A percentile compares a stretch with the other conserved stretches of the same genome.
Evolutionary conservation across 2,329 filamentous ascomycete species (phyloP).

Genomic region (Penicillium sp.): DNA sequence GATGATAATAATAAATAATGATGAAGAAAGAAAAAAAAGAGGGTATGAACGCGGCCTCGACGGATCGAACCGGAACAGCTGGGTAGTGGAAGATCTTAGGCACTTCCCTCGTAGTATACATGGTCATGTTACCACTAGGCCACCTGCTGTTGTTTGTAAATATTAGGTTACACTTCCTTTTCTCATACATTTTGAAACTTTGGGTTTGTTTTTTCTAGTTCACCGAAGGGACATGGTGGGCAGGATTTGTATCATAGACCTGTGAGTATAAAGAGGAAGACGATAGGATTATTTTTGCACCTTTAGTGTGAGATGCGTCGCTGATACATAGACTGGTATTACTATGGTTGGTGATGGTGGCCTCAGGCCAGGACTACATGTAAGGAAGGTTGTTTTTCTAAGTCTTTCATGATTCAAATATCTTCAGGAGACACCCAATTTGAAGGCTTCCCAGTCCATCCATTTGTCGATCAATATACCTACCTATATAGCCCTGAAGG

Average conservation of each 20-base stretch:
- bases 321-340: neutral
- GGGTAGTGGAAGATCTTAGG: conserved; percentile 1
- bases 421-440: too few relatives aligned
- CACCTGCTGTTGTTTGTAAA: neutral
- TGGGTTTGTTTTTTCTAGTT: too few relatives aligned
- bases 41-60: neutral
- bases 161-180: neutral
- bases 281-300: neutral
- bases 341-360: too few relatives aligned
- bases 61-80: neutral
- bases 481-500: neutral
- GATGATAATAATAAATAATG: neutral
- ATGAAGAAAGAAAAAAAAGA: too few relatives aligned
- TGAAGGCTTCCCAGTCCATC: neutral
- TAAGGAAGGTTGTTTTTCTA: too few relatives aligned
- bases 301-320: neutral
- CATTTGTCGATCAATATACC: neutral
- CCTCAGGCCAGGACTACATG: neutral
- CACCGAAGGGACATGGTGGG: too few relatives aligned
- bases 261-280: neutral
- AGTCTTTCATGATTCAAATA: neutral
- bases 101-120: neutral
- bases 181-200: too few relatives aligned
- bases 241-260: neutral
- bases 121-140: neutral